Base-by-base conservation (phyloP, 768 basidiomycete genomes). In the Trametes elegans region DNA sequence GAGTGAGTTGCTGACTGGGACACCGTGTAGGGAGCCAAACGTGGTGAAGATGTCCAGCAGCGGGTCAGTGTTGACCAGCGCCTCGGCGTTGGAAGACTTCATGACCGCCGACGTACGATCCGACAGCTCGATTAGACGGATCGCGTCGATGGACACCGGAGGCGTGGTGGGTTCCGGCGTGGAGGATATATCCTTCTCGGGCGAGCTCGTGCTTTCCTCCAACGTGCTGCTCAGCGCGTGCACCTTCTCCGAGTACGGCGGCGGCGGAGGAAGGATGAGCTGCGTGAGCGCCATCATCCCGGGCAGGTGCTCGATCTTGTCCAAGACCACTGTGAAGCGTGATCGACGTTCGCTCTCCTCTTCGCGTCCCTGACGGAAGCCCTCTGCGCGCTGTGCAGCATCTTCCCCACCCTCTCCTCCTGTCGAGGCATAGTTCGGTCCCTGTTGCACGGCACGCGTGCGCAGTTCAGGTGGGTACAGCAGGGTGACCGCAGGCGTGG, bases 241-340 rank as follows among this genome's bases (percentile, higher is more conserved):
- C 35, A 24, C 23, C 32, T 23, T 35, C 16, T 49, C 55, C 27
- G 46, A 27, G 18, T 62, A 59, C 5, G 53, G 38, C 7, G 66
- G 62, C 0, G 71, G 67, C 1, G 71, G 66, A 1, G 76, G 70
- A 23, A 85, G 85, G 36, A 98, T 74, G 51, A 98, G 82, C 64
- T 95, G 89, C 0, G 90, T 83, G 50, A 99, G 74, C 0, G 90
- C 82, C 93, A 99, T 95, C 71, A 92, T 85, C 8, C 88, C 82
- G 0, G 94, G 87, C 0, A 98, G 68, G 66, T 94, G 90, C 63
- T 97, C 96, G 43, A 95, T 74, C 67, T 86, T 91, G 68, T 96
- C 93, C 16, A 98, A 79, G 16, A 98, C 84, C 56, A 98, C 82
- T 0, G 88, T 87, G 71, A 95, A 90, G 8, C 84, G 79, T 2